phyloP scores from a whole-genome alignment of 768 basidiomycete genomes.

The Rickenella mellea region DNA sequence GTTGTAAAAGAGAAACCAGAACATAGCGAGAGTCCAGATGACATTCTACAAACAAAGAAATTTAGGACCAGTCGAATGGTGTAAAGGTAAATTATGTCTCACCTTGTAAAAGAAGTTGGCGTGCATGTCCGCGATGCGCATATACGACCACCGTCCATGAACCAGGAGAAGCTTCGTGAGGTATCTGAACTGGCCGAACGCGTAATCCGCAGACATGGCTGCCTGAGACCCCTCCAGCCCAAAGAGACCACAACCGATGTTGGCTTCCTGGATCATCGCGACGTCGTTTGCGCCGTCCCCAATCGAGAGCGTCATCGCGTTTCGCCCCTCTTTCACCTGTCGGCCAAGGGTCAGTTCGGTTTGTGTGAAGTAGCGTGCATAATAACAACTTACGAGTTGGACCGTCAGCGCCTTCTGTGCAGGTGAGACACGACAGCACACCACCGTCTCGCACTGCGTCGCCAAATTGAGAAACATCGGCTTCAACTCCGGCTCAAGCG shows the following conservation, averaged over 20 bases:
- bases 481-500: constrained; percentile 70
- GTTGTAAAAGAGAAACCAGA: constrained; percentile 91
- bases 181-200: constrained; percentile 95
- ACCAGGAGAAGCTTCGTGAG: constrained; percentile 85
- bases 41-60: constrained; percentile 48
- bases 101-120: constrained; percentile 99
- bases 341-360: neutral
- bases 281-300: constrained; percentile 98
- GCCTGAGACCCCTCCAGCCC: constrained; percentile 96
- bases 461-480: constrained; percentile 83
- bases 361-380: constrained; percentile 6
- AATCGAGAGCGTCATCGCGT: constrained; percentile 94
- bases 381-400: constrained; percentile 52
- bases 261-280: constrained; percentile 99
- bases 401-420: constrained; percentile 98
- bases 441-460: constrained; percentile 95
- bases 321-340: constrained; percentile 89
- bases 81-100: constrained; percentile 11
- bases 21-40: constrained; percentile 88
- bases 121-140: constrained; percentile 93
- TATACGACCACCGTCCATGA: constrained; percentile 96
- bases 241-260: constrained; percentile 89
- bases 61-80: constrained; percentile 4
- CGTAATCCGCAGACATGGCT: constrained; percentile 98
- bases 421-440: constrained; percentile 96